phyloP scores from a whole-genome alignment of 176 grass and related monocot species.

The Elymus sibiricus region DNA sequence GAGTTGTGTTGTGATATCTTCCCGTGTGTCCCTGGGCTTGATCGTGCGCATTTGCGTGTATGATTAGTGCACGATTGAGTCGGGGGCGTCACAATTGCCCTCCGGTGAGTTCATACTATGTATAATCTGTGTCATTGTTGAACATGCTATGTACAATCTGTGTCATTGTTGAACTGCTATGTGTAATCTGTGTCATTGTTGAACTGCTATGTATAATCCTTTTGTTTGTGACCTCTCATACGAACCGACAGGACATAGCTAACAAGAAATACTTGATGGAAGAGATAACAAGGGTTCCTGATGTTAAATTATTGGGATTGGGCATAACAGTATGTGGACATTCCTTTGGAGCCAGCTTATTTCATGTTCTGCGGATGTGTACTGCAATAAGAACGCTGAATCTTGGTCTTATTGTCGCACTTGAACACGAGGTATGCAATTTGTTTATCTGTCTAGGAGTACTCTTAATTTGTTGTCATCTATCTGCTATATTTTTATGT shows the following conservation, averaged over 20 bases:
- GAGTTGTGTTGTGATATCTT: no score
- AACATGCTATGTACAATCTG: no score
- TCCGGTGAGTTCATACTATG: no score
- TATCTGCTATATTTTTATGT: background rate
- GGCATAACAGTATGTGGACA: background rate
- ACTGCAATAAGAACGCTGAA: background rate
- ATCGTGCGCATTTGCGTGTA: no score
- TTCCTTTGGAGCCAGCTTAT: conserved; percentile 5
- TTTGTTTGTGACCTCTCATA: background rate
- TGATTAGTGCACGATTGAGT: no score
- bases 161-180: background rate
- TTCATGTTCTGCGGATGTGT: conserved; percentile 12
- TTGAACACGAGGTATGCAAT: background rate
- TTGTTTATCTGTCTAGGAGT: background rate
- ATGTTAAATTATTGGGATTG: background rate
- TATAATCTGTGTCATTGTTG: background rate
- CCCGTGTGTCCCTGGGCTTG: no score
- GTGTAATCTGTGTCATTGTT: background rate
- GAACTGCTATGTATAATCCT: background rate
- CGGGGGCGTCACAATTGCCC: no score
- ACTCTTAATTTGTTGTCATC: no score
- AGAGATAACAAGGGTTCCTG: conserved; percentile 1
- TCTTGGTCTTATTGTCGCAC: background rate
- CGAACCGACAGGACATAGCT: background rate
- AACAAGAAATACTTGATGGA: conserved; percentile 4